Base-by-base conservation (phyloP, 768 basidiomycete species). In the Mycena kentingensis region DNA sequence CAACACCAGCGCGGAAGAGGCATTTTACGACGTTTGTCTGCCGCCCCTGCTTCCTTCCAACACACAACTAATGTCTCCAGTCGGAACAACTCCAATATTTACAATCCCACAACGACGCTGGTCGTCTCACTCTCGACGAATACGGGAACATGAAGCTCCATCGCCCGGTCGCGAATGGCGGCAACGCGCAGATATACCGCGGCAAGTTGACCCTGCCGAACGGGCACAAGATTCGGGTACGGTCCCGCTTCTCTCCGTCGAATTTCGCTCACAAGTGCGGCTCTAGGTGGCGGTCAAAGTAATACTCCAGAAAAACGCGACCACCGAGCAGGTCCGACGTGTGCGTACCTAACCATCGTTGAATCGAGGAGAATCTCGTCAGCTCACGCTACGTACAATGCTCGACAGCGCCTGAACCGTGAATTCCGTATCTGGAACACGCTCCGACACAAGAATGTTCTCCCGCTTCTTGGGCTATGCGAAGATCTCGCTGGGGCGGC, bases 381-480 rank as follows among this genome's bases (percentile, higher is more conserved):
- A n/a, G n/a, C n/a, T n/a, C n/a, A n/a, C n/a, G n/a, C n/a, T n/a
- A n/a, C n/a, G n/a, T n/a, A n/a, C n/a, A n/a, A 25, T 22, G 36
- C 51, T 46, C 15, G 28, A 38, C 19, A 53, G 51, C 29, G 42
- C 15, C 12, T 57, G 19, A 44, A 43, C 22, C 51, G 56, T 10
- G 51, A 57, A 32, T 51, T 45, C 15, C 25, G 41, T 10, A 26
- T 57, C 18, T 57, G 55, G 55, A 29, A 18, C 22, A 26, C n/a
- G 10, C 25, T 57, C 5, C 27, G 43, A 25, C 51, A 57, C 38
- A 25, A 26, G 13, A 57, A 57, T 25, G 27, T 57, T 11, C 34
- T 57, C 4, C 46, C 57, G n/a, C 46, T 58, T 36, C 19, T 58
- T n/a, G 57, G 57, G 3, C 29, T 53, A 1, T 58, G 57, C 43